phyloP scores from a whole-genome alignment of 2,329 filamentous ascomycete genomes.

The Epichloe glyceriae region DNA sequence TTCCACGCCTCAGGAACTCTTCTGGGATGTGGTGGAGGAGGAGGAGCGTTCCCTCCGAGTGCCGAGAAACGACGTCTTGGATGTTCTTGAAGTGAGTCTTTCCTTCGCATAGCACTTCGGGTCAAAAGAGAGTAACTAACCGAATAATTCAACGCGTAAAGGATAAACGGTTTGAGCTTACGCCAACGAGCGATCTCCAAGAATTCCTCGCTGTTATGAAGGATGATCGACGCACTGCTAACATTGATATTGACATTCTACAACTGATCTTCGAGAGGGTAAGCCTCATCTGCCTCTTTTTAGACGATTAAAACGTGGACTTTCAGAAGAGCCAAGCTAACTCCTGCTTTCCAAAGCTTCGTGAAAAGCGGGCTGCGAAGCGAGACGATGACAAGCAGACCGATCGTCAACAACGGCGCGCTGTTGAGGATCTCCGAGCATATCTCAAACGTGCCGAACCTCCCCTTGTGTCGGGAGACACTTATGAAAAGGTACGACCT shows the following conservation, averaged over 20 bases:
- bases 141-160: slow-evolving; percentile 21
- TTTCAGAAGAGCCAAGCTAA: background rate
- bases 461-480: slow-evolving; percentile 62
- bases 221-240: slow-evolving; percentile 76
- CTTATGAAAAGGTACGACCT: slow-evolving; percentile 75
- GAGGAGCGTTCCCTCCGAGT: slow-evolving; percentile 78
- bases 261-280: slow-evolving; percentile 73
- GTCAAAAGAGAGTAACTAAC: slow-evolving; percentile 5
- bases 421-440: slow-evolving; percentile 71
- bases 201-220: slow-evolving; percentile 76
- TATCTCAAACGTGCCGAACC: slow-evolving; percentile 85
- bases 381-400: slow-evolving; percentile 74
- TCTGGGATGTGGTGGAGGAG: slow-evolving; percentile 92
- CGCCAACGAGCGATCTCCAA: slow-evolving; percentile 71
- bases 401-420: slow-evolving; percentile 75
- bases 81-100: slow-evolving; percentile 68
- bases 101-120: background rate
- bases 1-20: slow-evolving; percentile 78
- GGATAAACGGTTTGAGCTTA: slow-evolving; percentile 88
- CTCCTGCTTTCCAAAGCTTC: slow-evolving; percentile 38
- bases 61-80: slow-evolving; percentile 69
- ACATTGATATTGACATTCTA: slow-evolving; percentile 69
- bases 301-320: no score
- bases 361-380: slow-evolving; percentile 73
- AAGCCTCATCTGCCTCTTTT: slow-evolving; percentile 15